These are phyloP conservation scores for Hypoxylon sp. DNA, from an alignment of 2,329 filamentous ascomycete species.

Conservation along the genomic window DNA sequence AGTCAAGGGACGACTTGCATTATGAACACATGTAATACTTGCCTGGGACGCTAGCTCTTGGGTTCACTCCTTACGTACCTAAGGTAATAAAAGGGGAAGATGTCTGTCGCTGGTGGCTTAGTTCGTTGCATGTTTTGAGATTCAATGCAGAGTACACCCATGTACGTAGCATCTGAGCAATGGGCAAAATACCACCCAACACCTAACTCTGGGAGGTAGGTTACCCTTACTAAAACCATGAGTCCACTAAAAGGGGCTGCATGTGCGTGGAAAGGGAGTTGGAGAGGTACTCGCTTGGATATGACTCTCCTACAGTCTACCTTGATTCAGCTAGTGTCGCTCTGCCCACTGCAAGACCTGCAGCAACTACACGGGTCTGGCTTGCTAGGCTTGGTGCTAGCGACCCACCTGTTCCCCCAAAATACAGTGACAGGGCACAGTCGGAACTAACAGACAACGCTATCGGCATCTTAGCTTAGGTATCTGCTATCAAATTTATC, in stretches of 20 bases:
- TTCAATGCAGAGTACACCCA: conserved; percentile 6
- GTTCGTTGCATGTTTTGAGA: conserved; percentile 1
- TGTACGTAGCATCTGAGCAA: conserved; percentile 1
- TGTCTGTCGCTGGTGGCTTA: background rate
- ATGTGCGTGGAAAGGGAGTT: conserved; percentile 1
- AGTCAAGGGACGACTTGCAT: background rate
- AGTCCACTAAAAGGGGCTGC: conserved; percentile 2
- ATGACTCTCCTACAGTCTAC: conserved; percentile 11
- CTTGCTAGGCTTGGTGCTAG: conserved; percentile 19
- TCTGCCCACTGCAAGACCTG: conserved; percentile 19
- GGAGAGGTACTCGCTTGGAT: background rate
- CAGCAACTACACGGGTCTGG: conserved; percentile 31
- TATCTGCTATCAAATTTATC: conserved; percentile 4
- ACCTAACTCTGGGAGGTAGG: background rate
- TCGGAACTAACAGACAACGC: background rate
- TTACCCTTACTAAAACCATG: background rate
- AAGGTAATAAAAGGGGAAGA: conserved; percentile 9
- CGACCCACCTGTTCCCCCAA: conserved; percentile 8
- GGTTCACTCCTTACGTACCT: conserved; percentile 3
- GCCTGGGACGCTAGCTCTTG: background rate
- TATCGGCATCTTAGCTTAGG: background rate
- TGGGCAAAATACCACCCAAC: conserved; percentile 3
- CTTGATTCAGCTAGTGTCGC: conserved; percentile 23
- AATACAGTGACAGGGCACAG: background rate
- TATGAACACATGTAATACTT: background rate